Conservation (phyloP, 1,139 yeast genomes). For the Blastobotrys capitulatus region DNA sequence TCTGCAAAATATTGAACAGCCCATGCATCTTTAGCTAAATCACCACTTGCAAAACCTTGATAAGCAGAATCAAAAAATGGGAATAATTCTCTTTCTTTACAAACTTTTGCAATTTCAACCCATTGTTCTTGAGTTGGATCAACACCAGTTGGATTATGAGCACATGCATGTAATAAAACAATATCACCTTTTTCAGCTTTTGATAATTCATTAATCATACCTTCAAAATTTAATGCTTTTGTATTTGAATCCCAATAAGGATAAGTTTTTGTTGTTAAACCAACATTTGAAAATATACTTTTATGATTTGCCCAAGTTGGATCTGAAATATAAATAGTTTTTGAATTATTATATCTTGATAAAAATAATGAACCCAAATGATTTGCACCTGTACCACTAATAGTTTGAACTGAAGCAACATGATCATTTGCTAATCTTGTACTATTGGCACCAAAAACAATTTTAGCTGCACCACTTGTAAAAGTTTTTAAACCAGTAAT, state of each 20-base stretch:
- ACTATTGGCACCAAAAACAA: constrained; percentile 63
- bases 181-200: constrained; percentile 37
- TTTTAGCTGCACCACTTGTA: constrained; percentile 67
- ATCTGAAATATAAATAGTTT: constrained; percentile 63
- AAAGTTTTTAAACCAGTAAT: constrained; percentile 74
- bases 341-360: constrained; percentile 42
- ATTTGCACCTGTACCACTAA: constrained; percentile 95
- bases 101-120: constrained; percentile 59
- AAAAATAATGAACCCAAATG: constrained; percentile 81
- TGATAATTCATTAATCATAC: constrained; percentile 30
- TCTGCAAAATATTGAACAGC: constrained; percentile 41
- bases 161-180: constrained; percentile 84
- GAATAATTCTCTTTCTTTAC: constrained; percentile 51
- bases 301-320: constrained; percentile 98
- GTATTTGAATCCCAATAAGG: constrained; percentile 74
- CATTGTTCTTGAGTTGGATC: constrained; percentile 82
- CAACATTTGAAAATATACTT: constrained; percentile 68
- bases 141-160: constrained; percentile 95
- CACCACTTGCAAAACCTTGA: constrained; percentile 88
- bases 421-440: constrained; percentile 42
- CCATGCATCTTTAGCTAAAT: constrained; percentile 47
- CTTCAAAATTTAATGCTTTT: constrained; percentile 55
- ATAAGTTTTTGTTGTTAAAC: constrained; percentile 58
- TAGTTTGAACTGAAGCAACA: constrained; percentile 73
- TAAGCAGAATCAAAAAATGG: constrained; percentile 90